These are phyloP conservation scores for Cardiospermum halicacabum DNA, from an alignment of 345 rosid genomes.

Conservation along the genomic window DNA sequence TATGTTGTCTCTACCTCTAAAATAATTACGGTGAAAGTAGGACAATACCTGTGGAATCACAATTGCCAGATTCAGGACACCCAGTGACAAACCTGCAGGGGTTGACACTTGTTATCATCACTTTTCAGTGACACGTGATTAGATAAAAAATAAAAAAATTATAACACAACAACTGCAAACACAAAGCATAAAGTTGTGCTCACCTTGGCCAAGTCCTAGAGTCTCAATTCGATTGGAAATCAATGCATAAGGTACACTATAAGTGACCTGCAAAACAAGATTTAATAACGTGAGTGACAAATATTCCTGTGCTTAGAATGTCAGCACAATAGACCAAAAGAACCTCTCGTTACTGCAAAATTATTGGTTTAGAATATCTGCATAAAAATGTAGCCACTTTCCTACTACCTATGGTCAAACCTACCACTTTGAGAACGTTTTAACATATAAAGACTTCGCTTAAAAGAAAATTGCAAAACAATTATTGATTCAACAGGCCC, in stretches of 20 bases:
- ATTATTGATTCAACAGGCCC: neutral
- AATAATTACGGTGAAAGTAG: neutral
- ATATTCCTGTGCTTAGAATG: conserved; percentile 3
- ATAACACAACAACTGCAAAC: too few species aligned
- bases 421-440: neutral
- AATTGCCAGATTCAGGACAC: conserved; percentile 88
- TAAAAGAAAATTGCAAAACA: conserved; percentile 2
- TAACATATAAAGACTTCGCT: neutral
- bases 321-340: neutral
- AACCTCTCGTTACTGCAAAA: conserved; percentile 3
- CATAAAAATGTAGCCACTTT: neutral
- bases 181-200: conserved; percentile 16
- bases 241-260: conserved; percentile 93
- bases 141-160: conserved; percentile 3
- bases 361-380: neutral
- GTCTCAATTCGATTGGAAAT: conserved; percentile 79
- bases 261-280: conserved; percentile 65
- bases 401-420: neutral
- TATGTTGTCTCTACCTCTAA: neutral
- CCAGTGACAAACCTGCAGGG: conserved; percentile 86
- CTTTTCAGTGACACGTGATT: conserved; percentile 12
- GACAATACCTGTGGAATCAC: conserved; percentile 86
- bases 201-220: conserved; percentile 96
- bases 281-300: conserved; percentile 17
- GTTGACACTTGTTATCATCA: conserved; percentile 19